These are phyloP conservation scores for Lagenidium giganteum DNA, from an alignment of 352 stramenopile species.

Conservation along the genomic window DNA sequence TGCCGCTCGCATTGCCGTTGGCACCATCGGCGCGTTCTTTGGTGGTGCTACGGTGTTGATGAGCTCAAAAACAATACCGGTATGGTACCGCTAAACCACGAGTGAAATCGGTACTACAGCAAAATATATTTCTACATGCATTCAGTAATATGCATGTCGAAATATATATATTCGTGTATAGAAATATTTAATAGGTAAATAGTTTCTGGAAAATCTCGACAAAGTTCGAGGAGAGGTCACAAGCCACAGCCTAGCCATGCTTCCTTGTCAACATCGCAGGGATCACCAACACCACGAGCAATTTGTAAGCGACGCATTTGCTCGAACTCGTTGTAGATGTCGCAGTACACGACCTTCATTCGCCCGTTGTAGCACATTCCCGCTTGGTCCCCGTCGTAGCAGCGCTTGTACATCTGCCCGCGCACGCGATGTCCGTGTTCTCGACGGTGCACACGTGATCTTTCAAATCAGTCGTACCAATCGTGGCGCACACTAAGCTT, in stretches of 20 bases:
- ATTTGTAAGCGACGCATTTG: constrained; percentile 30
- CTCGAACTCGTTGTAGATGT: constrained; percentile 26
- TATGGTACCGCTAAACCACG: too few relatives aligned
- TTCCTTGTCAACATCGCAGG: constrained; percentile 25
- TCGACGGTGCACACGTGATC: constrained; percentile 16
- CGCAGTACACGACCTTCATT: constrained; percentile 40
- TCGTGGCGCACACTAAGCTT: constrained; percentile 20
- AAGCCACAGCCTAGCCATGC: constrained; percentile 24
- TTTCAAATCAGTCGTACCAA: constrained; percentile 23
- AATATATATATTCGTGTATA: too few relatives aligned
- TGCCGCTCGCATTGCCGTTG: too few relatives aligned
- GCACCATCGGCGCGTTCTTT: too few relatives aligned
- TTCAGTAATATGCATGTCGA: too few relatives aligned
- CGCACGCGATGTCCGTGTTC: constrained; percentile 22
- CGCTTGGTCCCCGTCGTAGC: constrained; percentile 7
- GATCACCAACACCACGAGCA: constrained; percentile 10
- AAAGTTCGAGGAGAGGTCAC: too few relatives aligned
- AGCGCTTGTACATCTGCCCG: constrained; percentile 25
- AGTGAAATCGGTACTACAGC: too few relatives aligned
- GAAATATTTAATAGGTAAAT: too few relatives aligned
- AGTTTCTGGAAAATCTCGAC: too few relatives aligned
- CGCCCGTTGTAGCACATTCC: constrained; percentile 41
- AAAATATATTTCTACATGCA: too few relatives aligned
- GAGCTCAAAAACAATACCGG: too few relatives aligned
- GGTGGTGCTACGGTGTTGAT: too few relatives aligned